Evolutionary conservation across 169 alveolate genomes (phyloP).

Genomic region (Plasmodium sp.): DNA sequence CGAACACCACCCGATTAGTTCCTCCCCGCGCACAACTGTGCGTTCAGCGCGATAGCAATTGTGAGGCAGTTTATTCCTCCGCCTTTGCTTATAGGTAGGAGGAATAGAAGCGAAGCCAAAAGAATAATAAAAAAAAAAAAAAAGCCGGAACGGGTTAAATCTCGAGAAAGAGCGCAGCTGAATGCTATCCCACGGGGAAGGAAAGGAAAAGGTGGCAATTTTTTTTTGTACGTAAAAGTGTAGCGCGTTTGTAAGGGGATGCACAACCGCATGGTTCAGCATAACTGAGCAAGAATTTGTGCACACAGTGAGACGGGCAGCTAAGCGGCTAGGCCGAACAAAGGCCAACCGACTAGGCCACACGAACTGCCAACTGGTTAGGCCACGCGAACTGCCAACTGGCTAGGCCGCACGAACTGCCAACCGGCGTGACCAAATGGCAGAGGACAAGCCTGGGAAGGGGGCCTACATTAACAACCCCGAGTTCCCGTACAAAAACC

Average conservation of each 20-base stretch:
- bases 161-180: neutral
- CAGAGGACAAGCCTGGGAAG: slow-evolving; percentile 18
- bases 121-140: neutral
- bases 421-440: slow-evolving; percentile 1
- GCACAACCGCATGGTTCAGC: neutral
- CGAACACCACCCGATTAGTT: neutral
- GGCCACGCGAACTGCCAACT: too few relatives aligned
- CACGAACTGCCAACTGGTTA: too few relatives aligned
- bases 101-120: neutral
- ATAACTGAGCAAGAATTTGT: neutral
- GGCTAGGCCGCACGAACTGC: neutral
- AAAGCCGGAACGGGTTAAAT: neutral
- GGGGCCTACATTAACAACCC: slow-evolving; percentile 72
- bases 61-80: neutral
- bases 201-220: neutral
- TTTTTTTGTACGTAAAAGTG: neutral
- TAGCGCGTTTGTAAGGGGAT: neutral
- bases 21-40: neutral
- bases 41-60: neutral
- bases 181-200: neutral
- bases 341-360: neutral
- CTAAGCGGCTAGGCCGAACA: neutral
- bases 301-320: neutral
- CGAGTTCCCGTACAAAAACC: slow-evolving; percentile 68
- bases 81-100: neutral